phyloP scores from a whole-genome alignment of 768 basidiomycete species.

The Royoungia palumana region DNA sequence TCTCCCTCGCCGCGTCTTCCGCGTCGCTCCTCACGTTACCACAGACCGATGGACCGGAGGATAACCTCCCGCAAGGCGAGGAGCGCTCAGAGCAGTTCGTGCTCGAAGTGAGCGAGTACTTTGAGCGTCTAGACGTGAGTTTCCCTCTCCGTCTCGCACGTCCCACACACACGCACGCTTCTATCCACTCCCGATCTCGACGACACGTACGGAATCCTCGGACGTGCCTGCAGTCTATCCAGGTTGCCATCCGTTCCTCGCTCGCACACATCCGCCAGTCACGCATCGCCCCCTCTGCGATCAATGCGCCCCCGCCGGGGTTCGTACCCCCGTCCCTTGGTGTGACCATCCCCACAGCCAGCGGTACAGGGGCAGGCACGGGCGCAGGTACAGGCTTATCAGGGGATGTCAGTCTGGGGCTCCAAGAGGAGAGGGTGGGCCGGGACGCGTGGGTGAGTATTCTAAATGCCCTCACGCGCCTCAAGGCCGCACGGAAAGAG shows the following conservation, averaged over 20 bases:
- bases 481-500: conserved; percentile 47
- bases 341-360: conserved; percentile 58
- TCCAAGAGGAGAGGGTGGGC: conserved; percentile 76
- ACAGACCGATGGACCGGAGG: conserved; percentile 69
- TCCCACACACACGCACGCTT: too few relatives aligned
- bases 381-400: not conserved
- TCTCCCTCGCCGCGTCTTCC: conserved; percentile 73
- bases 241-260: conserved; percentile 70
- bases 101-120: conserved; percentile 81
- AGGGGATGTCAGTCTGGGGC: conserved; percentile 47
- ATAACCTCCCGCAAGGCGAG: conserved; percentile 71
- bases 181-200: too few relatives aligned
- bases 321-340: conserved; percentile 79
- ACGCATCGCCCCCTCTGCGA: conserved; percentile 84
- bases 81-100: conserved; percentile 86
- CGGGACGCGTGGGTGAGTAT: conserved; percentile 78
- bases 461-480: conserved; percentile 59
- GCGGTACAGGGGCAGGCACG: not conserved
- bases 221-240: conserved; percentile 47
- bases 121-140: conserved; percentile 73
- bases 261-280: conserved; percentile 79
- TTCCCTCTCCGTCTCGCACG: conserved; percentile 9
- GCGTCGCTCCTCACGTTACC: conserved; percentile 79
- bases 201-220: too few relatives aligned
- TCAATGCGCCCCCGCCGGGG: conserved; percentile 69